A percentile compares a stretch with the other conserved stretches of the same genome.
phyloP scores from a whole-genome alignment of 139 green algal genomes.

The Protoeuglena noctilucae region DNA sequence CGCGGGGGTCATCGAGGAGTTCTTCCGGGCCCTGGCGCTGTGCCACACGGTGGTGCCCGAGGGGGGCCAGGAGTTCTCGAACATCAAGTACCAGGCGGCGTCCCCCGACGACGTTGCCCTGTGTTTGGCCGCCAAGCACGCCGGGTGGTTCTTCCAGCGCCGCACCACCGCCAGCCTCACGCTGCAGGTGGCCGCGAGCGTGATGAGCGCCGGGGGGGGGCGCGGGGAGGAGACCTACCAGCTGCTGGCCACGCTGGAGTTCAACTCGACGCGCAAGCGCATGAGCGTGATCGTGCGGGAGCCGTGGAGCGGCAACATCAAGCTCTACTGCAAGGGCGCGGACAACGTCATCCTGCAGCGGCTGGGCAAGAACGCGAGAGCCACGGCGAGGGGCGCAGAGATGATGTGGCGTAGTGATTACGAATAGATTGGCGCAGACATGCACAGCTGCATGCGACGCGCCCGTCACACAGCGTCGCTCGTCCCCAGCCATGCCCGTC shows the following conservation, averaged over 20 bases:
- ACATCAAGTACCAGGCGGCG: slow-evolving; percentile 48
- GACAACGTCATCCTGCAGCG: slow-evolving; percentile 47
- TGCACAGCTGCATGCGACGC: no score
- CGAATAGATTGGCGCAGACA: slow-evolving; percentile 10
- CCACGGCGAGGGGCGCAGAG: slow-evolving; percentile 12
- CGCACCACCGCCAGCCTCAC: slow-evolving; percentile 10
- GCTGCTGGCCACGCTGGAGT: slow-evolving; percentile 28
- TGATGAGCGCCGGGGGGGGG: slow-evolving; percentile 4
- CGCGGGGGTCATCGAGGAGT: slow-evolving; percentile 21
- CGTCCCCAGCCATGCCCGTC: no score
- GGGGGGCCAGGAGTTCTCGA: slow-evolving; percentile 3
- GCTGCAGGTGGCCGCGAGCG: background rate
- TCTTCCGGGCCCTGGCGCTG: slow-evolving; percentile 54
- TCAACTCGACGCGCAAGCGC: slow-evolving; percentile 24
- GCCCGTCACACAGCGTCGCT: no score
- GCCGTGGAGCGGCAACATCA: slow-evolving; percentile 5
- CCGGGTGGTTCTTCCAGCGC: slow-evolving; percentile 49
- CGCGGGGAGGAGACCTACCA: slow-evolving; percentile 25
- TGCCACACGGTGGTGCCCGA: slow-evolving; percentile 67
- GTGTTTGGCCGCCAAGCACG: slow-evolving; percentile 48
- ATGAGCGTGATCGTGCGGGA: slow-evolving; percentile 36
- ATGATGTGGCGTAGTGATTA: slow-evolving; percentile 24
- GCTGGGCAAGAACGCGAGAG: slow-evolving; percentile 3
- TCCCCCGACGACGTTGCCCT: slow-evolving; percentile 73
- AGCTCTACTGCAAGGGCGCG: slow-evolving; percentile 34